Evolutionary conservation across 495 filamentous ascomycete species (phyloP).

Genomic region (Parathielavia appendiculata): DNA sequence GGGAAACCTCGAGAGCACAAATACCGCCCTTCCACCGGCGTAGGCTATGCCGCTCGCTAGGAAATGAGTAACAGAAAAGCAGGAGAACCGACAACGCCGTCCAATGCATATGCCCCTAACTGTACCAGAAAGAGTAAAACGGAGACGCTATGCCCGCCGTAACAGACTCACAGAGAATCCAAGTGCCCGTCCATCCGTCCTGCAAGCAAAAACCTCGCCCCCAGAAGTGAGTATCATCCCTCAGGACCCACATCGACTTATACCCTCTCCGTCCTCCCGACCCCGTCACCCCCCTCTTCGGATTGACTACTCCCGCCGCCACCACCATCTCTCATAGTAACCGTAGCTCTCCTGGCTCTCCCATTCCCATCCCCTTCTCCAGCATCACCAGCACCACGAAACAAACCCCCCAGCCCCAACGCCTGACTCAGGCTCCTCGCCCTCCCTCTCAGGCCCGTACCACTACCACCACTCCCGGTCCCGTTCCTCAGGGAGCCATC

Average conservation of each 20-base stretch:
- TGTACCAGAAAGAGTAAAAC: background rate
- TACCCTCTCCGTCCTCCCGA: background rate
- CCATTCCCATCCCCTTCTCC: background rate
- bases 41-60: background rate
- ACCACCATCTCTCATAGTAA: background rate
- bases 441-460: conserved; percentile 25
- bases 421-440: conserved; percentile 50
- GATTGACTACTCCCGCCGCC: no score
- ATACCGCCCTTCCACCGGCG: no score
- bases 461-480: background rate
- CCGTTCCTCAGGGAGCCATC: background rate
- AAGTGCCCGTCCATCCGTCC: background rate
- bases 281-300: background rate
- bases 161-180: background rate
- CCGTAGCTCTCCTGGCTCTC: background rate
- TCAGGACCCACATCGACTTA: no score
- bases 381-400: conserved; percentile 21
- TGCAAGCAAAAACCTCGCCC: background rate
- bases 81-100: background rate
- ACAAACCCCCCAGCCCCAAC: conserved; percentile 44
- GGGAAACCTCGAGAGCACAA: no score
- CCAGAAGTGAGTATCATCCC: background rate
- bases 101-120: background rate
- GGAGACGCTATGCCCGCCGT: background rate
- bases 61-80: background rate